Conservation (phyloP, 1,284 basidiomycete genomes). For the Puccinia polysora region DNA sequence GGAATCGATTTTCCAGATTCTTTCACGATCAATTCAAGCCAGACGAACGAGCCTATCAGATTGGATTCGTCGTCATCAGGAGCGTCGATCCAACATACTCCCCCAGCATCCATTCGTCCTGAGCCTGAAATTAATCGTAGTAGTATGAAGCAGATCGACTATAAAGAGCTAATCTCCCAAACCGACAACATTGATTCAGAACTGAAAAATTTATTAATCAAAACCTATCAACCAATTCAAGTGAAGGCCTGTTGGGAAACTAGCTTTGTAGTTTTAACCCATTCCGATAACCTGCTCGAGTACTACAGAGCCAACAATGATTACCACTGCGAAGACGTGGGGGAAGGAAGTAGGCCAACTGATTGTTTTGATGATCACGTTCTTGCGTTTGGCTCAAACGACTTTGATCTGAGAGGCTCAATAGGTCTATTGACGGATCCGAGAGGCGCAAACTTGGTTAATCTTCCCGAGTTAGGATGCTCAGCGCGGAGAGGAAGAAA, state of each 20-base stretch:
- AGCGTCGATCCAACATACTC: background rate
- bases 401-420: conserved; percentile 23
- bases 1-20: background rate
- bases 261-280: conserved; percentile 21
- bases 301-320: too few species aligned
- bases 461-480: background rate
- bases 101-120: background rate
- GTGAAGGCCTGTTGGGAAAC: conserved; percentile 29
- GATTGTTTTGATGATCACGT: background rate
- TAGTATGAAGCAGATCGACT: background rate
- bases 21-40: background rate
- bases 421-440: background rate
- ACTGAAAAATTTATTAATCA: background rate
- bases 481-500: background rate
- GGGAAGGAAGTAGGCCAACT: background rate
- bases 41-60: background rate
- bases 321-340: too few species aligned
- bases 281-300: background rate
- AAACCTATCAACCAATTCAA: conserved; percentile 9
- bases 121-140: background rate
- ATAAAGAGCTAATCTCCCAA: background rate
- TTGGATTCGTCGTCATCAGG: too few species aligned
- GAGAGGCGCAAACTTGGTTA: background rate
- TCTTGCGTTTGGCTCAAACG: conserved; percentile 24
- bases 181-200: background rate